Percentiles rank a stretch among this genome's conserved stretches.
Conservation (phyloP, 306 rosid species). For the Alnus rubra region DNA sequence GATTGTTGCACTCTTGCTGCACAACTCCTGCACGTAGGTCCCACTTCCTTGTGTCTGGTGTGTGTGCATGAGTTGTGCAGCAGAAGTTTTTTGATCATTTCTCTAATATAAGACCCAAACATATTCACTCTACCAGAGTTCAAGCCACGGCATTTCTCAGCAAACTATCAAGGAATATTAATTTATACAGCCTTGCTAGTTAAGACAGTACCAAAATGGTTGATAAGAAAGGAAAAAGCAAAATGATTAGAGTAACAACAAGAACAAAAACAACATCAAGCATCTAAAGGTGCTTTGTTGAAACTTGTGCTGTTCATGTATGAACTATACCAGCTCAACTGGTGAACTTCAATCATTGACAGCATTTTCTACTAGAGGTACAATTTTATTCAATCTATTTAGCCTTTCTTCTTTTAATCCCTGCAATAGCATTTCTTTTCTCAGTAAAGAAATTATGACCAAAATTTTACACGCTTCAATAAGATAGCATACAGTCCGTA, state of each 20-base stretch:
- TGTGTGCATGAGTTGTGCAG: too few species aligned
- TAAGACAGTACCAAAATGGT: background rate
- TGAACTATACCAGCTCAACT: background rate
- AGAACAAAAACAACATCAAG: background rate
- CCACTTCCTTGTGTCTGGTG: too few species aligned
- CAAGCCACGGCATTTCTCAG: background rate
- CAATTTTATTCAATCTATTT: background rate
- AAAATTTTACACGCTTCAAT: background rate
- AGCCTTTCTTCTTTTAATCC: background rate
- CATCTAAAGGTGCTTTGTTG: background rate
- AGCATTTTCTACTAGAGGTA: background rate
- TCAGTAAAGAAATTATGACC: background rate
- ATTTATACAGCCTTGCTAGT: background rate
- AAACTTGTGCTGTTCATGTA: background rate
- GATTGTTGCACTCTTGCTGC: too few species aligned
- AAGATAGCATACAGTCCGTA: background rate
- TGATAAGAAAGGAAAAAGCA: background rate
- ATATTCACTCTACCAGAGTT: background rate
- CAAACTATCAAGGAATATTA: background rate
- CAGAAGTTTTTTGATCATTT: too few species aligned
- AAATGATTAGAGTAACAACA: slow-evolving; percentile 2
- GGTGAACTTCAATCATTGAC: background rate
- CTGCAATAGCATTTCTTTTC: background rate
- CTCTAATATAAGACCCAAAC: slow-evolving; percentile 1
- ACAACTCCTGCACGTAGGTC: too few species aligned